phyloP scores from a whole-genome alignment of 2,329 filamentous ascomycete species.

The Coleophoma cylindrospora region DNA sequence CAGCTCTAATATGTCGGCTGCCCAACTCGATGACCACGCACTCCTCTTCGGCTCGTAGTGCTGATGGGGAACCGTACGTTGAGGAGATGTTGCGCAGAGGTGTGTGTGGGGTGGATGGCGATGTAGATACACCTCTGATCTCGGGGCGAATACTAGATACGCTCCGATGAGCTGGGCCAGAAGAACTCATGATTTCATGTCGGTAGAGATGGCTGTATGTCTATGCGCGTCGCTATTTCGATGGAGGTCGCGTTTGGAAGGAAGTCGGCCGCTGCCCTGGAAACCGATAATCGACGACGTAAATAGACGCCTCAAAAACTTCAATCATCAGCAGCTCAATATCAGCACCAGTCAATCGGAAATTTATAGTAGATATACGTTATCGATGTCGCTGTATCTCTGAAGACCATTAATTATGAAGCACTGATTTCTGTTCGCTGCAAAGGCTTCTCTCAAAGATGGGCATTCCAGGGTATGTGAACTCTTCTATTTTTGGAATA shows the following conservation, averaged over 20 bases:
- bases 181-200: conserved; percentile 21
- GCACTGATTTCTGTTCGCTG: too few species aligned
- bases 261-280: conserved; percentile 1
- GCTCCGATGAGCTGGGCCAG: conserved; percentile 47
- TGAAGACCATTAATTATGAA: background rate
- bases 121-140: conserved; percentile 7
- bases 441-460: conserved; percentile 29
- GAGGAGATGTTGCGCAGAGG: conserved; percentile 47
- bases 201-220: background rate
- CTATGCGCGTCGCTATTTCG: background rate
- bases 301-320: background rate
- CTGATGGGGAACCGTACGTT: conserved; percentile 52
- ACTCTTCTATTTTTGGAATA: background rate
- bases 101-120: conserved; percentile 53
- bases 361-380: background rate
- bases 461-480: conserved; percentile 60
- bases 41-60: conserved; percentile 75
- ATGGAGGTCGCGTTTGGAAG: background rate
- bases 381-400: background rate
- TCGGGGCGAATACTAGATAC: conserved; percentile 49
- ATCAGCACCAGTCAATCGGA: background rate
- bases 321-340: background rate
- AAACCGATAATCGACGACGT: conserved; percentile 2
- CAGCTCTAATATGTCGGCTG: conserved; percentile 70
- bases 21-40: conserved; percentile 79